Evolutionary conservation across 2,329 filamentous ascomycete species (phyloP).

Genomic region (Podosphaera fusca): DNA sequence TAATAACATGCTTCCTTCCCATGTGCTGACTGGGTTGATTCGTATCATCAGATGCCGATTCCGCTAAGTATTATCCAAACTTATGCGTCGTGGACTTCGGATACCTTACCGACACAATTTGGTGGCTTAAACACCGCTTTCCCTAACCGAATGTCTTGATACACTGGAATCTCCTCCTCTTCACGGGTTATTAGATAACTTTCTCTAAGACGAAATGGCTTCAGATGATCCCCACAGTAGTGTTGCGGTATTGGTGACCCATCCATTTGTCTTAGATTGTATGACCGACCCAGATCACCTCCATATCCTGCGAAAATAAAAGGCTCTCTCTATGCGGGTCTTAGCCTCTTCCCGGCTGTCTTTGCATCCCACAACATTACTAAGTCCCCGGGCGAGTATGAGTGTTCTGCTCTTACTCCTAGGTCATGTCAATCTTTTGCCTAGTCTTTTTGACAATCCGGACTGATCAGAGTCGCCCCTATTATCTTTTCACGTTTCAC

Average conservation of each 20-base stretch:
- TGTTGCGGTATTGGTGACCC: background rate
- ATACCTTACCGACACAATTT: background rate
- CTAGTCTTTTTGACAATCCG: background rate
- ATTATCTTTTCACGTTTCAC: background rate
- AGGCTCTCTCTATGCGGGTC: background rate
- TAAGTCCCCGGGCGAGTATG: background rate
- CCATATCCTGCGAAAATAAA: background rate
- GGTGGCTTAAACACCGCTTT: background rate
- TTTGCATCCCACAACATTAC: background rate
- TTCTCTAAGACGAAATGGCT: background rate
- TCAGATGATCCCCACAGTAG: slow-evolving; percentile 1
- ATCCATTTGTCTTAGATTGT: background rate
- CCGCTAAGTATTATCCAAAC: background rate
- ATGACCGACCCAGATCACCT: background rate
- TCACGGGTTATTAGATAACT: background rate
- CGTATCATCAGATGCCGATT: background rate
- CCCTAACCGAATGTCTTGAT: background rate
- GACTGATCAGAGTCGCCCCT: background rate
- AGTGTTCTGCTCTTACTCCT: background rate
- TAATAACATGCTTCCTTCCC: background rate
- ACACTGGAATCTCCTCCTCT: background rate
- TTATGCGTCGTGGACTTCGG: background rate
- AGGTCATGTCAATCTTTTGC: background rate
- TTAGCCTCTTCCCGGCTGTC: background rate
- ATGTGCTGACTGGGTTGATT: background rate